Evolutionary conservation across 345 rosid species (phyloP).

Genomic region (Euphorbia lathyris): DNA sequence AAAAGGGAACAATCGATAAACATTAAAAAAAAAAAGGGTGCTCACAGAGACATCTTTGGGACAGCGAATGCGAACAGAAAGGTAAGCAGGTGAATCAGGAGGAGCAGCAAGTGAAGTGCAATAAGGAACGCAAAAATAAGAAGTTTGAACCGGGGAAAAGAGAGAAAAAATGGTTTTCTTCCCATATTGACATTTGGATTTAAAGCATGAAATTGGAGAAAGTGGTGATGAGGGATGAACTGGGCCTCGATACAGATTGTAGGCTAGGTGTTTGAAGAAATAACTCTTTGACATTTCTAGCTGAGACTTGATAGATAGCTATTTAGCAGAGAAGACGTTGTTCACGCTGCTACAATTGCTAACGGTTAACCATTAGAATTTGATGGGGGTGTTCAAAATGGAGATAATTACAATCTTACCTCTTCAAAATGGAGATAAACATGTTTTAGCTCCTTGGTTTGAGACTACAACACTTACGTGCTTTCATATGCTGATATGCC

Average conservation of each 20-base stretch:
- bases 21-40: conserved; percentile 3
- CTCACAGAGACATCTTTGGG: conserved; percentile 50
- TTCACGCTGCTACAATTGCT: not conserved
- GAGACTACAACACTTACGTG: too few species aligned
- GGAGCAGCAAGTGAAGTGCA: conserved; percentile 12
- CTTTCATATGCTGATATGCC: too few species aligned
- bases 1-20: not conserved
- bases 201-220: conserved; percentile 15
- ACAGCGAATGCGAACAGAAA: conserved; percentile 68
- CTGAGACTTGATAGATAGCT: too few species aligned
- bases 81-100: conserved; percentile 32
- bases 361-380: not conserved
- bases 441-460: too few species aligned
- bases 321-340: not conserved
- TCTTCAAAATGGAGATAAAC: too few species aligned
- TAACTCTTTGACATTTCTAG: conserved; percentile 29
- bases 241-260: conserved; percentile 40
- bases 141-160: conserved; percentile 19
- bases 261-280: conserved; percentile 61
- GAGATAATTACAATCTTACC: too few species aligned
- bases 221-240: conserved; percentile 11
- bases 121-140: conserved; percentile 15
- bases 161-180: conserved; percentile 14
- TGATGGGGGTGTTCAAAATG: too few species aligned
- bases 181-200: not conserved